Base-by-base conservation (phyloP, 495 filamentous ascomycete species). In the Aspergillus kassunensis region DNA sequence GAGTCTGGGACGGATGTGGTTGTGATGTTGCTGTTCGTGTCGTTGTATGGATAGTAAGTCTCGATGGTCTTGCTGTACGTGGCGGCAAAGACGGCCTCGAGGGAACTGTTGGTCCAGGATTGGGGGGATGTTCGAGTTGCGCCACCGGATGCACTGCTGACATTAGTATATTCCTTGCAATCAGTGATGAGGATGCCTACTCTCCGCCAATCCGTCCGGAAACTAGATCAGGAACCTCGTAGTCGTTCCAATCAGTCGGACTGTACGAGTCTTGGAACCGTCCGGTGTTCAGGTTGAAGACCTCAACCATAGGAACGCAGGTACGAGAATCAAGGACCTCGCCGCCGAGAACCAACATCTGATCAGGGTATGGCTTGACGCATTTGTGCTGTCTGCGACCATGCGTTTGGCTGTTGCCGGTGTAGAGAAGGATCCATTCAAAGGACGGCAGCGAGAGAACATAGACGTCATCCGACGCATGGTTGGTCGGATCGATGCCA, bases 361-460 rank as follows among this genome's bases (percentile, higher is more conserved):
- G 81, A 57, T 89, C 83, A 3, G 86, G 83, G 53, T 88, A 88
- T 1, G 83, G 78, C 63, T 73, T 82, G 30, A 85, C 68, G 55
- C 86, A 89, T 57, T 78, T 73, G 58, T 90, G 87, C 1, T 77
- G 76, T 16, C 73, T 80, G 29, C 87, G 80, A 10, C 68, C 81
- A 49, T 81, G 80, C 10, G 42, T 56, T 3, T 42, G 36, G 0
- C 16, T 23, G 11, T 49, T 68, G 4, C 84, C 80, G 0, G 62
- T 64, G 27, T 77, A 74, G 11, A 84, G 73, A 56, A 81, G 79
- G 30, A 80, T 80, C 88, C 88, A 92, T n/a, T 69, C 80, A 64
- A 92, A 91, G 0, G 86, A 82, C 0, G 89, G 88, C 13, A 91
- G 62, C 0, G 87, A 88, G 21, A 92, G 61, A 11, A 90, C 78